Percentiles rank a stretch among this genome's conserved stretches.
phyloP scores from a whole-genome alignment of 352 stramenopile genomes.

The Pythium myriotylum region DNA sequence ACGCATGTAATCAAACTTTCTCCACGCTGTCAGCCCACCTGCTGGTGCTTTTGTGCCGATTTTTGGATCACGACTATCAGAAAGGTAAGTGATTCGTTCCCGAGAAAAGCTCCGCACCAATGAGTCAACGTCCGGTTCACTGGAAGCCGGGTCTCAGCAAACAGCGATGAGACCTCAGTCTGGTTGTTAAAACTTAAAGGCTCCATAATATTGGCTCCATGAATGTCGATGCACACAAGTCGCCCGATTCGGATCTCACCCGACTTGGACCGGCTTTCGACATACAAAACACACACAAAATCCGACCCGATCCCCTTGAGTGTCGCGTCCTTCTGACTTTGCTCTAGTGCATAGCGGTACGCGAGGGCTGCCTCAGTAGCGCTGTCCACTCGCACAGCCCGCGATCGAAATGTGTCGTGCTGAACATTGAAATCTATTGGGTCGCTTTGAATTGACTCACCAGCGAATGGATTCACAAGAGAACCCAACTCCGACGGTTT shows the following conservation, averaged over 20 bases:
- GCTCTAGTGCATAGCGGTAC: slow-evolving; percentile 34
- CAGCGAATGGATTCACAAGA: slow-evolving; percentile 19
- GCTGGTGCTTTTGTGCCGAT: slow-evolving; percentile 57
- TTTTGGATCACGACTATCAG: slow-evolving; percentile 67
- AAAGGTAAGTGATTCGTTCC: slow-evolving; percentile 49
- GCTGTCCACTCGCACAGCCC: slow-evolving; percentile 31
- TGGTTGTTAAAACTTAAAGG: slow-evolving; percentile 9
- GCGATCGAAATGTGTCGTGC: slow-evolving; percentile 28
- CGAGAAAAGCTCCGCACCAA: slow-evolving; percentile 52
- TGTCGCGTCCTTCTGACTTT: background rate
- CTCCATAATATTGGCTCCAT: slow-evolving; percentile 55
- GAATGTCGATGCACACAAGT: slow-evolving; percentile 50
- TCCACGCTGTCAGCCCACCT: slow-evolving; percentile 33
- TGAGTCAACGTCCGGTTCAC: slow-evolving; percentile 43
- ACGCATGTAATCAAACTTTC: background rate
- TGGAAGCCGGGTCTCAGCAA: slow-evolving; percentile 64
- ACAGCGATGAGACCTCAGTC: slow-evolving; percentile 18
- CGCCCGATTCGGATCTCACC: slow-evolving; percentile 33
- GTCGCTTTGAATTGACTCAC: background rate
- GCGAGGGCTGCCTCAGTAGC: slow-evolving; percentile 35
- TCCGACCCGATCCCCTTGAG: slow-evolving; percentile 12
- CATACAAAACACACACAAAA: slow-evolving; percentile 49
- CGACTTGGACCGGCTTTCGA: slow-evolving; percentile 38
- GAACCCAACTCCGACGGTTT: background rate
- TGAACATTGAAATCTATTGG: background rate